These are phyloP conservation scores for Citeromyces matritensis DNA, from an alignment of 805 yeast genomes.

Conservation along the genomic window DNA sequence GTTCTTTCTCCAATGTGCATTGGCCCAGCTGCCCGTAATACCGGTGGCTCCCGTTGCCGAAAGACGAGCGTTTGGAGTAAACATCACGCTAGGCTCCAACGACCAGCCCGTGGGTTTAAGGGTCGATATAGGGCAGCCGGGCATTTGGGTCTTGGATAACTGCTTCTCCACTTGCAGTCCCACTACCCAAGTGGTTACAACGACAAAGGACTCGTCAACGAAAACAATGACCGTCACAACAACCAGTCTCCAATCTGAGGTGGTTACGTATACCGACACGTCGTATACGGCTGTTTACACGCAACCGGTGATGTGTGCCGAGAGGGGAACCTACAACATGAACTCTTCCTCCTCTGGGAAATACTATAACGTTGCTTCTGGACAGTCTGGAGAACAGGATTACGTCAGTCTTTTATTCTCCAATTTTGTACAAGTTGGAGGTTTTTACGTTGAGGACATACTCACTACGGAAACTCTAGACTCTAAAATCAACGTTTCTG, in stretches of 20 bases:
- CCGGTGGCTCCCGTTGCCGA: too few species aligned
- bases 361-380: constrained; percentile 4
- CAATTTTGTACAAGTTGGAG: neutral
- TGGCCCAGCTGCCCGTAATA: neutral
- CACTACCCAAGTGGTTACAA: neutral
- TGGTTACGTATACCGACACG: neutral
- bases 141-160: constrained; percentile 14
- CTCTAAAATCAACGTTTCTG: constrained; percentile 10
- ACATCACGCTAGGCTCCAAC: neutral
- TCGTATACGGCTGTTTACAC: too few species aligned
- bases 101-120: constrained; percentile 10
- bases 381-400: too few species aligned
- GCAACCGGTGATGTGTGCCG: constrained; percentile 7
- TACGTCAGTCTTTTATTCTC: too few species aligned
- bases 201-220: constrained; percentile 1
- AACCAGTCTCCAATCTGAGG: neutral
- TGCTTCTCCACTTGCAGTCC: constrained; percentile 10
- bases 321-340: constrained; percentile 10
- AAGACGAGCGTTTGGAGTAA: too few species aligned
- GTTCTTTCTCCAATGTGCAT: too few species aligned
- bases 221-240: neutral
- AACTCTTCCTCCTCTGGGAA: constrained; percentile 8
- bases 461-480: constrained; percentile 3
- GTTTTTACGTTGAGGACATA: constrained; percentile 4
- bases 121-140: constrained; percentile 13